Base-by-base conservation (phyloP, 2,329 filamentous ascomycete species). In the Stagonosporopsis chrysanthemi region DNA sequence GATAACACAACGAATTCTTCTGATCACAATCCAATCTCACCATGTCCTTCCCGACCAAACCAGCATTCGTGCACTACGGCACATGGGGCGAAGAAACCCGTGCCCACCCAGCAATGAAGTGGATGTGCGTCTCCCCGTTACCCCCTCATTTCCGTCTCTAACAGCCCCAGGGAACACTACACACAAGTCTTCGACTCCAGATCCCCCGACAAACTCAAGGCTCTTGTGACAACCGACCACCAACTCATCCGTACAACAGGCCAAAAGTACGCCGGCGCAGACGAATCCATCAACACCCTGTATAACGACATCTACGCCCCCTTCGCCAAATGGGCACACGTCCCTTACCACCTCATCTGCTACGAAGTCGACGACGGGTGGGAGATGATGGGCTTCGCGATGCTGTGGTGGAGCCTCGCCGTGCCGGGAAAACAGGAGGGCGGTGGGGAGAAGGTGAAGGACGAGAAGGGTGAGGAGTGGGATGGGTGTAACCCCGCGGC, bases 321-420 rank as follows among this genome's bases (percentile, higher is more conserved):
- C 0, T 56, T 63, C 6, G 39, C 43, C 2, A 28, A 49, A 15
- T 56, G 50, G 22, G 11, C 47, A 2, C 57, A 63, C 45, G 31
- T 60, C 5, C 53, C 60, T 1, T 23, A 47, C 5, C 51, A 49
- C 28, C 24, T 60, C 40, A 26, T 63, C 12, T 15, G n/a, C 19
- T 60, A 58, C 49, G 60, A 60, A 41, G 42, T 39, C 12, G 54
- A 53, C 24, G 43, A 55, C 6, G 60, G 57, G 2, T 58, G 54
- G 54, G 60, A 63, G 41, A 60, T 60, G 53, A 28, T 60, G 11
- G 60, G 60, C 8, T 23, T 58, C 1, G 60, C 60, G 23, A 58
- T 36, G 2, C 5, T 63, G 44, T 53, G 51, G 23, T 63, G 54
- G 50, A 56, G 48, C 12, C 33, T 63, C 1, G 57, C 46, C 8